Evolutionary conservation across 2,329 filamentous ascomycete genomes (phyloP), one percentile per base, ranked within the genome.

Genomic region (Phyllachora maydis): DNA sequence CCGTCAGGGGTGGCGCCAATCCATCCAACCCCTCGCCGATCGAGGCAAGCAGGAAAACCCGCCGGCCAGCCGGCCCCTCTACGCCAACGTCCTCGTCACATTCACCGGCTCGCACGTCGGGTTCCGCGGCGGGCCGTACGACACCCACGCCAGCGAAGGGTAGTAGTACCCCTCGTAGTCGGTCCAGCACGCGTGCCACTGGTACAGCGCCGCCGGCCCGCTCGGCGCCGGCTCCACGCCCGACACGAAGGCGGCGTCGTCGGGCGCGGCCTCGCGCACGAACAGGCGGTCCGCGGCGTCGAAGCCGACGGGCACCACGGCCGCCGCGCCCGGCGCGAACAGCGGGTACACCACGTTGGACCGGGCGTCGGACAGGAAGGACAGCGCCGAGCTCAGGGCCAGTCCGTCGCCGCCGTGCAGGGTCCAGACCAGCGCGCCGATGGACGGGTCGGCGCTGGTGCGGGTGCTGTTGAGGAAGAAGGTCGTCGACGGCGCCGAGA

Each of bases 381-480:
- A 22, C 27, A 45, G 32, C 19, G 37, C 33, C 11, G 30, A 25
- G 5, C 31, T 28, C 9, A 24, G 19, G 25, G 26, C 17, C 4
- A 13, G 4, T 17, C 30, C 32, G 21, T 33, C 27, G 9, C 16
- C 32, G 23, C 31, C 31, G 8, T 30, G 41, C 12, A 46, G 32
- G 21, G 40, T 37, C 37, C 42, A 47, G 8, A 35, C 20, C 5
- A 50, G 27, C 4, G 28, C 21, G 4, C 45, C 47, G 14, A 19
- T 22, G 15, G 23, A 21, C 11, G 27, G 20, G 16, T 21, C 23
- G 13, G 21, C 24, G 21, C 33, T 28, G 19, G 22, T 27, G 14
- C 28, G 26, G 8, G 40, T 41, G 27, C 36, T 37, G 35, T 50
- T 50, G 35, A 45, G 43, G 28, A 34, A 39, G 37, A 43, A 51